Conservation (phyloP, 2,329 filamentous ascomycete species). For the Monosporascus cannonballus region DNA sequence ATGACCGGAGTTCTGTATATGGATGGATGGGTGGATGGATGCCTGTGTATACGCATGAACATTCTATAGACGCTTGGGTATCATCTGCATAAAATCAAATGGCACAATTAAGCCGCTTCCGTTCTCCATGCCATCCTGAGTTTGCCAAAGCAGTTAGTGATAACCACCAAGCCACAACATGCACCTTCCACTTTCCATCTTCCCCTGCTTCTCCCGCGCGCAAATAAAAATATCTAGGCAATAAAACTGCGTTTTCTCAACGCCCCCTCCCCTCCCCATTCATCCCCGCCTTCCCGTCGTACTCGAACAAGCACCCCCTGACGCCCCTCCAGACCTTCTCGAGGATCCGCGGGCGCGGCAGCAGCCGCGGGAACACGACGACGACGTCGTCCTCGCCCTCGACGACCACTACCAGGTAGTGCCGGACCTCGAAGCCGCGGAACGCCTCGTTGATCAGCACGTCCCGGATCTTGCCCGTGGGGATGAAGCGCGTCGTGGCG, state of each 20-base stretch:
- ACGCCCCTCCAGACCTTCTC: constrained; percentile 88
- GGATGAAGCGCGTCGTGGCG: constrained; percentile 59
- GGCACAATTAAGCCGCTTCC: neutral
- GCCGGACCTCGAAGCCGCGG: constrained; percentile 81
- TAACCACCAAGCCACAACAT: too few relatives aligned
- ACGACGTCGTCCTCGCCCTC: constrained; percentile 83
- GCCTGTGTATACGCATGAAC: neutral
- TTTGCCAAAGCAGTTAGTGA: too few relatives aligned
- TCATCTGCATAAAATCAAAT: neutral
- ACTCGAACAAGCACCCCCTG: constrained; percentile 73
- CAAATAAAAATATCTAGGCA: neutral
- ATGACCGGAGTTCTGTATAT: neutral
- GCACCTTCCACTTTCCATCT: too few relatives aligned
- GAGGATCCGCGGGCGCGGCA: constrained; percentile 69
- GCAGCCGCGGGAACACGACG: constrained; percentile 83
- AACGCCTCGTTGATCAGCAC: constrained; percentile 95
- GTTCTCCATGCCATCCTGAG: too few relatives aligned
- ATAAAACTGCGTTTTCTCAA: neutral
- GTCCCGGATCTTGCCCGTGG: constrained; percentile 86
- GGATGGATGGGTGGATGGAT: neutral
- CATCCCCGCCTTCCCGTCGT: constrained; percentile 27
- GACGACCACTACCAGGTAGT: constrained; percentile 85
- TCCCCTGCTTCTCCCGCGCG: too few relatives aligned
- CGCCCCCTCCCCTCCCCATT: constrained; percentile 12
- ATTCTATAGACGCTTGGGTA: neutral